Conservation (phyloP, 2,329 filamentous ascomycete species). For the Zasmidium cellare region DNA sequence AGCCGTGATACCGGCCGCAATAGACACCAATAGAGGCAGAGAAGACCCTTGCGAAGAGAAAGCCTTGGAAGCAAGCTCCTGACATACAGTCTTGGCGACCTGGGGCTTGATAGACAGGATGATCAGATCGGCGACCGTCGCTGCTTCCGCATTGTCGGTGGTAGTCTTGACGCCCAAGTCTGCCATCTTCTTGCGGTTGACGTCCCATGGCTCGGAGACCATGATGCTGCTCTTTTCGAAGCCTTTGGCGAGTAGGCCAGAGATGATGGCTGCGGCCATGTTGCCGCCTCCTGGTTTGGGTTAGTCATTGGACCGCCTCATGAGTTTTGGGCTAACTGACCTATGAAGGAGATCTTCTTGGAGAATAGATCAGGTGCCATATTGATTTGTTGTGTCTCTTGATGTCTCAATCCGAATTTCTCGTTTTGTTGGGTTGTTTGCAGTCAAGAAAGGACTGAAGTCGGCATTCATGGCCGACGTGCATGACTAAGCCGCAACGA, state of each 20-base stretch:
- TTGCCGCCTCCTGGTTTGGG: constrained; percentile 27
- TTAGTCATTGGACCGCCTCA: constrained; percentile 4
- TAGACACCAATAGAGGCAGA: constrained; percentile 25
- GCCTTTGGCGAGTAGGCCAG: constrained; percentile 24
- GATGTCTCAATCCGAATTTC: no score
- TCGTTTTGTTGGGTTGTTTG: no score
- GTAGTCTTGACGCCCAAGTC: constrained; percentile 28
- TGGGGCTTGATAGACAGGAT: constrained; percentile 31
- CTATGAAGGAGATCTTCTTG: constrained; percentile 28
- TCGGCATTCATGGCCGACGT: no score
- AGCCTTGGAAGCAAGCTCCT: constrained; percentile 23
- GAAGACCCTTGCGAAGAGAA: constrained; percentile 15
- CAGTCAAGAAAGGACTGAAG: no score
- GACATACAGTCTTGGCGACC: constrained; percentile 28
- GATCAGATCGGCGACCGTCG: constrained; percentile 26
- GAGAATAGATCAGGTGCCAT: constrained; percentile 22
- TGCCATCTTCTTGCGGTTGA: constrained; percentile 30
- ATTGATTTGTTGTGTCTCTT: neutral
- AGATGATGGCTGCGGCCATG: constrained; percentile 32
- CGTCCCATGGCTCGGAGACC: constrained; percentile 31
- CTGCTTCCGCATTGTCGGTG: constrained; percentile 26
- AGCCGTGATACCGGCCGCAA: constrained; percentile 27
- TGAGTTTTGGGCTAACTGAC: constrained; percentile 7
- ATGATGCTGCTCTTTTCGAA: constrained; percentile 27
- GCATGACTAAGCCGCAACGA: no score